Percentiles rank a stretch among this genome's conserved stretches.
These are phyloP conservation scores for Friedmanniomyces simplex DNA, from an alignment of 495 filamentous ascomycete genomes.

Conservation along the genomic window DNA sequence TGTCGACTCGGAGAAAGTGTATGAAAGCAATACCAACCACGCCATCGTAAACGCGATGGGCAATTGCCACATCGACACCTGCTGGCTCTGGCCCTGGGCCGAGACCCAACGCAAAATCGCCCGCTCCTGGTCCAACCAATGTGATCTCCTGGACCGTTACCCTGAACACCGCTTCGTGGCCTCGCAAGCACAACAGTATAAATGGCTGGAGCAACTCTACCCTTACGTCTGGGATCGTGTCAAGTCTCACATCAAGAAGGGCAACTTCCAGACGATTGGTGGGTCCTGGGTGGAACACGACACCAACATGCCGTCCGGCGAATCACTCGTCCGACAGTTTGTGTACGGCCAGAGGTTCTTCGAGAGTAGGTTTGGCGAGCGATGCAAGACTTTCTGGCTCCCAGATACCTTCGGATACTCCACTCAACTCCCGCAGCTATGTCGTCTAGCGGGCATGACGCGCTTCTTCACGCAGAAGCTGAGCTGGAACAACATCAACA, in stretches of 20 bases:
- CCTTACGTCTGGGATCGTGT: conserved; percentile 81
- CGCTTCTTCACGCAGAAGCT: conserved; percentile 97
- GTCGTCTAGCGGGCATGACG: conserved; percentile 82
- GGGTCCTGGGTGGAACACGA: conserved; percentile 99
- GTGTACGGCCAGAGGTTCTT: conserved; percentile 91
- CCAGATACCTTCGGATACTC: conserved; percentile 98
- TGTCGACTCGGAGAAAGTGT: conserved; percentile 75
- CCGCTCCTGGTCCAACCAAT: conserved; percentile 92
- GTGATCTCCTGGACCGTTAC: conserved; percentile 85
- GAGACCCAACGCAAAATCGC: conserved; percentile 97
- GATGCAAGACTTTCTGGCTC: conserved; percentile 88
- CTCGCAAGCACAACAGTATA: conserved; percentile 94
- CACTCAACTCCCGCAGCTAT: conserved; percentile 85
- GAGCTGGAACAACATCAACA: conserved; percentile 97
- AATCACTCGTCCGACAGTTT: conserved; percentile 92
- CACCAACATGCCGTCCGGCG: conserved; percentile 91
- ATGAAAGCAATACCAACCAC: conserved; percentile 53
- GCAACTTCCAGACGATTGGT: conserved; percentile 86
- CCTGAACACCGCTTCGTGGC: conserved; percentile 86
- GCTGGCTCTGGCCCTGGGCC: conserved; percentile 97
- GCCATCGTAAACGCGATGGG: conserved; percentile 80
- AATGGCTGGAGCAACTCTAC: conserved; percentile 88
- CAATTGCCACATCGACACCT: conserved; percentile 95
- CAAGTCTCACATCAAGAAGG: conserved; percentile 78
- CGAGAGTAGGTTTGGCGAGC: conserved; percentile 82